Evolutionary conservation across 768 basidiomycete species (phyloP), one percentile per base, ranked within the genome.

Genomic region (Psilocybe azurescens): DNA sequence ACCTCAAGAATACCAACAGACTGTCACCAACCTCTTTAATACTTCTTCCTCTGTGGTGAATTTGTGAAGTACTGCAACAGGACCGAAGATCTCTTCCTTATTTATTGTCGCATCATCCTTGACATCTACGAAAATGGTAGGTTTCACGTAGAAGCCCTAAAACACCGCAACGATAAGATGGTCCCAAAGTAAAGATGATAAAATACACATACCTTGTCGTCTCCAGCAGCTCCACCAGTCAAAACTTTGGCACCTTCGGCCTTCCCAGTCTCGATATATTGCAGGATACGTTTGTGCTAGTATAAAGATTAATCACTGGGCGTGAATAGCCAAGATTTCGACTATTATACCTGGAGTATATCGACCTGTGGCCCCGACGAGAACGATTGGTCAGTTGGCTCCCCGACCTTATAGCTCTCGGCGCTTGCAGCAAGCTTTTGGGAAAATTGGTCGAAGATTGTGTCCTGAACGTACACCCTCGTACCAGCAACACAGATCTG

Each of bases 21-120:
- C 5, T n/a, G 44, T 20, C 18, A 29, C 48, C 9, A 14, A 59
- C 71, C 81, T 78, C 39, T 74, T 73, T 60, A 88, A 69, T 38
- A 82, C 85, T 56, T 90, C 86, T 5, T 80, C 81, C 68, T 86
- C 86, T 29, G 78, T 77, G 66, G 84, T 82, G 80, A 95, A 94
- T 69, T 88, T 89, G 76, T 85, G 78, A 38, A 94, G 75, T 38
- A 86, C 88, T 59, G 85, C 84, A 46, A 93, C 90, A 30, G 92
- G 91, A 9, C 91, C 91, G 66, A 93, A 91, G 60, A 91, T 90
- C 71, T 93, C 86, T 65, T 89, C 88, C 50, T 70, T 72, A 11
- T 88, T 84, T 56, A 92, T 90, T 73, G 82, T 86, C 87, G 90
- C 90, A 33, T 86, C 83, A 1, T 83, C 79, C 33, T 74, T 81